Conservation (phyloP, 164 flowering plant genomes). For the Vitis rupestris region DNA sequence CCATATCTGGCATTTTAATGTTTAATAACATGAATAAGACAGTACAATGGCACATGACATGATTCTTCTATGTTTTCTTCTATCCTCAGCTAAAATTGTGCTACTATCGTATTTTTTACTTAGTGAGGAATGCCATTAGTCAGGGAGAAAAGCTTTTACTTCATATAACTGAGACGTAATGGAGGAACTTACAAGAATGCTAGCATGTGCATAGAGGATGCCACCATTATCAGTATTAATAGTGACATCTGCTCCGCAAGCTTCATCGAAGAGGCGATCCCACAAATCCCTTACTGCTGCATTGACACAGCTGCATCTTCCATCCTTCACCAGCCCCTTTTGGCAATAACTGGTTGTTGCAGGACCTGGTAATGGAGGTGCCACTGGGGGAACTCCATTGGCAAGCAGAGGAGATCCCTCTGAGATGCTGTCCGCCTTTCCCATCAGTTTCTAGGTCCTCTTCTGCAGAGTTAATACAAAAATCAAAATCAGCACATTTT, state of each 20-base stretch:
- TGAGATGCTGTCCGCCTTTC: constrained; percentile 9
- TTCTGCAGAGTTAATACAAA: constrained; percentile 5
- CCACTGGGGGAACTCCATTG: constrained; percentile 12
- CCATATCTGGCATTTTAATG: background rate
- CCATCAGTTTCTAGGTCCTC: constrained; percentile 12
- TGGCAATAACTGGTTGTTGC: constrained; percentile 4
- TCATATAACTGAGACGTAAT: background rate
- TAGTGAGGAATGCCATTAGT: background rate
- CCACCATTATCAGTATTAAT: constrained; percentile 53
- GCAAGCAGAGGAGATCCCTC: background rate
- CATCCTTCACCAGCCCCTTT: constrained; percentile 13
- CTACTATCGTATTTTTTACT: background rate
- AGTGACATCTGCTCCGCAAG: constrained; percentile 69
- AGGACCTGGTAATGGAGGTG: constrained; percentile 46
- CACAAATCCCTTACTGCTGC: constrained; percentile 41
- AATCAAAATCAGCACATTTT: background rate
- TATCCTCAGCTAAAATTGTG: background rate
- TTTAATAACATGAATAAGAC: background rate
- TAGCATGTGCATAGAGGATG: constrained; percentile 65
- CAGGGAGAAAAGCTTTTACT: background rate
- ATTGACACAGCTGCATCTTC: constrained; percentile 28
- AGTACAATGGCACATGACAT: background rate
- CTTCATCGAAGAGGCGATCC: constrained; percentile 76
- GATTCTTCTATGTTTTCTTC: background rate
- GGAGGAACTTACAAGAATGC: constrained; percentile 58